These are phyloP conservation scores for Rhodotorula taiwanensis DNA, from an alignment of 768 basidiomycete species.

Conservation along the genomic window DNA sequence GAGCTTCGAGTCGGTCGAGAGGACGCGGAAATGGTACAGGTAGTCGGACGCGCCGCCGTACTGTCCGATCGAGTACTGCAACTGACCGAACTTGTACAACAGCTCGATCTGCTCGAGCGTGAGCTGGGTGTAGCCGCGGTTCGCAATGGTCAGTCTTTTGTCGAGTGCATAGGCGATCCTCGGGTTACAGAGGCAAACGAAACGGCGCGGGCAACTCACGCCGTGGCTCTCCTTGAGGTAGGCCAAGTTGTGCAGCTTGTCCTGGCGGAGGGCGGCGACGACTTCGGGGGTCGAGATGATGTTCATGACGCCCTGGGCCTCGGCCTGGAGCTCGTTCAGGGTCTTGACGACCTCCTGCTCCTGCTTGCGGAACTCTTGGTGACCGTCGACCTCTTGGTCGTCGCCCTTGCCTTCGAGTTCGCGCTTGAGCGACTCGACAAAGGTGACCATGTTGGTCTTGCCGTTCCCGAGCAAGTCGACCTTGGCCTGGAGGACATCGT, in stretches of 20 bases:
- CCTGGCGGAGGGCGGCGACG: constrained; percentile 84
- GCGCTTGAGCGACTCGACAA: constrained; percentile 70
- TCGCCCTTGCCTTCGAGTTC: constrained; percentile 57
- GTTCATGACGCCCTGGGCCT: constrained; percentile 86
- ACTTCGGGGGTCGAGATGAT: constrained; percentile 97
- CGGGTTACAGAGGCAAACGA: constrained; percentile 5
- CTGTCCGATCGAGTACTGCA: constrained; percentile 97
- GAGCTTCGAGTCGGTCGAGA: constrained; percentile 86
- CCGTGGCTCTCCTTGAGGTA: constrained; percentile 88
- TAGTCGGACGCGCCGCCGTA: constrained; percentile 96
- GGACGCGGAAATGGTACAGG: constrained; percentile 95
- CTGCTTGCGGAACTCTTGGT: constrained; percentile 80
- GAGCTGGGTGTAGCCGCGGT: constrained; percentile 53
- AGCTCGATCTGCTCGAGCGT: constrained; percentile 91
- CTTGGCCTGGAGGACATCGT: constrained; percentile 79
- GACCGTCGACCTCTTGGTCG: constrained; percentile 60
- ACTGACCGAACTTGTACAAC: constrained; percentile 95
- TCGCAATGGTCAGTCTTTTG: background rate
- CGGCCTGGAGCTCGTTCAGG: constrained; percentile 74
- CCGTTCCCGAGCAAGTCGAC: constrained; percentile 70
- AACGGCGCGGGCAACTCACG: too few species aligned
- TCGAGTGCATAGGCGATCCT: background rate
- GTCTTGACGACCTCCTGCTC: constrained; percentile 73
- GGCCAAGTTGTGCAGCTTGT: constrained; percentile 92
- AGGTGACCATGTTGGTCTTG: constrained; percentile 98